Base-by-base conservation (phyloP, 495 filamentous ascomycete species). In the Hypomontagnella submonticulosa region DNA sequence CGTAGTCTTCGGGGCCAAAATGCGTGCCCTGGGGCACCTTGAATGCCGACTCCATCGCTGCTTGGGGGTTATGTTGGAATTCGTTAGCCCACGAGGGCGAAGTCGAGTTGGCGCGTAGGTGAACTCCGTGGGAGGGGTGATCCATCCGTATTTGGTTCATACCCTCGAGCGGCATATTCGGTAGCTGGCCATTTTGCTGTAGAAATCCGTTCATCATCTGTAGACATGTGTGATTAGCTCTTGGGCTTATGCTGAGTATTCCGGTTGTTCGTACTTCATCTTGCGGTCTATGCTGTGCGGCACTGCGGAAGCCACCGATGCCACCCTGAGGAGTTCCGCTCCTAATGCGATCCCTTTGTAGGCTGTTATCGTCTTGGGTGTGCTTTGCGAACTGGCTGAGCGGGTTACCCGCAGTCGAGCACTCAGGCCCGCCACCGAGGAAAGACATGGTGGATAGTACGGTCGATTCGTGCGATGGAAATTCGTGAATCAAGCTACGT, bases 351-450 rank as follows among this genome's bases (percentile, higher is more conserved):
- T 99, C 95, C 67, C 92, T 85, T 75, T 97, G 94, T 53, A 97
- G 84, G 23, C 90, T 92, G 79, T 93, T 97, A 81, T 98, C 95
- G 80, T 97, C 91, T 70, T 92, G 88, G 51, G 93, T 90, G 73
- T 96, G 92, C 75, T 98, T 99, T 27, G 91, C 89, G 75, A 99
- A 96, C 84, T 97, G 96, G 70, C 90, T 92, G 58, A 99, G 88
- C 54, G 96, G 96, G 77, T 98, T 99, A 71, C 88, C 92, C 53
- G 91, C 93, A 40, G 95, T 97, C 46, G 95, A 98, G 83, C 95
- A 99, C 79, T 98, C 95, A 8, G 71, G 64, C 66, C 93, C 91
- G 67, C 94, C 94, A 77, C 91, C 91, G 64, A 97, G 84, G 75
- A 99, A 97, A 18, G 93, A 96, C 95, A 97, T 97, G 64, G 52